Evolutionary conservation across 2,329 filamentous ascomycete genomes (phyloP).

Genomic region (Tolypocladium tundrense): DNA sequence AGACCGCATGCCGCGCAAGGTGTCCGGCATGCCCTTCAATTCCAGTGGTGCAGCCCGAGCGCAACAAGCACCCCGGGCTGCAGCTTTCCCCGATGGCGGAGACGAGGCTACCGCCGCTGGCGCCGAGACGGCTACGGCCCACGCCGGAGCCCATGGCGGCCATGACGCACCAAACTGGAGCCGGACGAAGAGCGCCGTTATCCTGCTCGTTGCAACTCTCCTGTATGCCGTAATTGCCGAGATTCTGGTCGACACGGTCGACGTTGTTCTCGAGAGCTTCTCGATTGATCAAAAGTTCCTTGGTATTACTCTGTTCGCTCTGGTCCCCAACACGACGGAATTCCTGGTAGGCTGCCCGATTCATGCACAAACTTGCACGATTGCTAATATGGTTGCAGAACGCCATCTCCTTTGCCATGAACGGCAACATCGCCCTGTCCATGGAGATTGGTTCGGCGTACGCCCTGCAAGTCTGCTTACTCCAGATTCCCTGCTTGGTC

Average conservation of each 20-base stretch:
- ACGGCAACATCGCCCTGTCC: conserved; percentile 93
- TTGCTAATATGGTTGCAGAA: conserved; percentile 44
- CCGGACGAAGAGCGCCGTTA: conserved; percentile 77
- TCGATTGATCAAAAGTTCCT: conserved; percentile 96
- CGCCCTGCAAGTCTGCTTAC: conserved; percentile 85
- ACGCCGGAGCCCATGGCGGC: conserved; percentile 46
- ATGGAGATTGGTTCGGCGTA: conserved; percentile 99
- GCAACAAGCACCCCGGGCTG: conserved; percentile 22
- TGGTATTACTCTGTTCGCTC: conserved; percentile 89
- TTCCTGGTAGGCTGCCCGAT: conserved; percentile 61
- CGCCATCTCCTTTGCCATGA: conserved; percentile 98
- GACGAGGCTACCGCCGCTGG: conserved; percentile 24
- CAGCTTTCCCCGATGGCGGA: conserved; percentile 34
- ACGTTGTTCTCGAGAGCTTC: conserved; percentile 84
- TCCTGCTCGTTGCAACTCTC: conserved; percentile 79
- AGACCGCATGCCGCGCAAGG: conserved; percentile 42
- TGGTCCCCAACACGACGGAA: conserved; percentile 97
- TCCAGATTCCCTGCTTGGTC: conserved; percentile 89
- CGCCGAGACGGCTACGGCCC: conserved; percentile 22
- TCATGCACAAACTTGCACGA: not conserved
- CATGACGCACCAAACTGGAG: conserved; percentile 99
- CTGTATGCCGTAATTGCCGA: conserved; percentile 96
- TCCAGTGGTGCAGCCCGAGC: conserved; percentile 10
- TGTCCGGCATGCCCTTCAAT: conserved; percentile 17
- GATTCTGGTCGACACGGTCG: conserved; percentile 92